Evolutionary conservation across 768 basidiomycete species (phyloP), one percentile per base, ranked within the genome.

Genomic region (Ramaria sp.): DNA sequence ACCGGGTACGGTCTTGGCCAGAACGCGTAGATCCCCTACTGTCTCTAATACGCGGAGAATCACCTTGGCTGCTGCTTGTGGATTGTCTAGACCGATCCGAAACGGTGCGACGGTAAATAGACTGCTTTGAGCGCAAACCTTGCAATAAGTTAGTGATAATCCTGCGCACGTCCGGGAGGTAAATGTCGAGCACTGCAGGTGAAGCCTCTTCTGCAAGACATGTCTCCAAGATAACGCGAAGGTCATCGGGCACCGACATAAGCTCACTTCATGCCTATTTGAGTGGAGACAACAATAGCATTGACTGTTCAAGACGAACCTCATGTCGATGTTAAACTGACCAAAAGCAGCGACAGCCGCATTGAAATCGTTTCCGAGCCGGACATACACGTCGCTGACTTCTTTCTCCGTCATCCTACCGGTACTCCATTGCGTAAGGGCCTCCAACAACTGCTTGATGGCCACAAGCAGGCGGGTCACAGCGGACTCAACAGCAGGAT

Each of bases 321-420:
- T 75, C 88, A 98, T 97, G 59, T 88, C 82, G 58, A 99, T 94
- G 60, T 84, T 83, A 62, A 85, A 91, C 12, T 78, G 74, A 2
- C 79, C 78, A 67, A 99, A 99, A 1, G 93, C 91, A 53, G 86
- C 81, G 39, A 94, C 90, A 10, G 93, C 93, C 15, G 82, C 80
- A 66, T 97, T 97, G 75, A 99, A 98, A 67, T 96, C 94, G 70
- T 98, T 97, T 22, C 96, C 96, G 22, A 99, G 76, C 54, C 84
- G 82, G 54, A 99, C 96, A 70, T 99, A 99, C 54, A 96, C 89
- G 69, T 97, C 91, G 76, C 93, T 96, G 67, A 99, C 92, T 62
- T 88, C 77, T 43, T 70, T 72, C 67, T 95, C 92, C 57, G 82
- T 75, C 63, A 87, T 77, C 63, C 82, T 77, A 59, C 79, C 70